Evolutionary conservation across 2,329 filamentous ascomycete genomes (phyloP).

Genomic region (Cladophialophora chaetospira): DNA sequence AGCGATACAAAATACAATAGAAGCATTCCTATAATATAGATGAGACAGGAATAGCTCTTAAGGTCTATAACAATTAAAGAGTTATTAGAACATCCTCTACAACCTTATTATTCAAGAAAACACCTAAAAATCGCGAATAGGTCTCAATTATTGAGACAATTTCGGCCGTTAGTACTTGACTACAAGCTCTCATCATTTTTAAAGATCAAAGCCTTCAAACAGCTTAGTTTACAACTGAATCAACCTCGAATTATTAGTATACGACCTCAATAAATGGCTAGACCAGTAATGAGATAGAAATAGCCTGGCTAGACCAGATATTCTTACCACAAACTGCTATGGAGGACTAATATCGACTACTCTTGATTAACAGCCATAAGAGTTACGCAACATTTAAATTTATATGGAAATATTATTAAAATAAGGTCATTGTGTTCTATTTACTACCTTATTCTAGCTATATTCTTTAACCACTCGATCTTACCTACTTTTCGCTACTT

Average conservation of each 20-base stretch:
- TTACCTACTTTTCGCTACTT: constrained; percentile 23
- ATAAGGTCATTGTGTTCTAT: constrained; percentile 31
- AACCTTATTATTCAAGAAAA: constrained; percentile 12
- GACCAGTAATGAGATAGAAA: constrained; percentile 28
- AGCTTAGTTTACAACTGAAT: constrained; percentile 26
- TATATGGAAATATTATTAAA: constrained; percentile 26
- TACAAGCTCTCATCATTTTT: constrained; percentile 32
- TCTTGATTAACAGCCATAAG: constrained; percentile 29
- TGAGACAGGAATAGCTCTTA: constrained; percentile 22
- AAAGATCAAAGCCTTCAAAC: constrained; percentile 28
- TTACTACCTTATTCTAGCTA: constrained; percentile 34
- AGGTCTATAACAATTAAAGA: constrained; percentile 16
- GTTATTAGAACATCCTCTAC: constrained; percentile 12
- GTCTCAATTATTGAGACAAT: constrained; percentile 31
- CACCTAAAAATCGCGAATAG: constrained; percentile 23
- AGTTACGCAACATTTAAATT: constrained; percentile 29
- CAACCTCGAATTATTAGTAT: constrained; percentile 26
- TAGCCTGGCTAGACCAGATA: constrained; percentile 28
- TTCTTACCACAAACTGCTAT: constrained; percentile 23
- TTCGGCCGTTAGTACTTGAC: constrained; percentile 12
- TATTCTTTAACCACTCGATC: constrained; percentile 30
- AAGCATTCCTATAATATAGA: constrained; percentile 32
- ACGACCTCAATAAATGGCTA: constrained; percentile 29
- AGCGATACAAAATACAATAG: constrained; percentile 17
- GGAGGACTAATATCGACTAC: constrained; percentile 14